Evolutionary conservation across 2,329 filamentous ascomycete species (phyloP), one percentile per base, ranked within the genome.

Genomic region (Aspergillus sp.): DNA sequence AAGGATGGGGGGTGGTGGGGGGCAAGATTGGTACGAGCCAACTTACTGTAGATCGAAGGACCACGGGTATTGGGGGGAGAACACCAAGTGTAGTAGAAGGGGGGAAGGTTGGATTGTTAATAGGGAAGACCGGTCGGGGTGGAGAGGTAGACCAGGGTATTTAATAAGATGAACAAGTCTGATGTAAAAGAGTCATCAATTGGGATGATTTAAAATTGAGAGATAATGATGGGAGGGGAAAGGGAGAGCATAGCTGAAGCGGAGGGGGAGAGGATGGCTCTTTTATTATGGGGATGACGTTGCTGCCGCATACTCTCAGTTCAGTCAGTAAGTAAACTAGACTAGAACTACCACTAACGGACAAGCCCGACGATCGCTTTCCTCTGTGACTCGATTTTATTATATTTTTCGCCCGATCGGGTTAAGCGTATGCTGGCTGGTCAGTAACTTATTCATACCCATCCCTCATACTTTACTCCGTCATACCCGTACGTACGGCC

Each of bases 41-140:
- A 57, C 57, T 48, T 59, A 59, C 57, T 59, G 44, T 58, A 53
- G 27, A 56, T 38, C 27, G 42, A 25, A 44, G 41, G 41, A 21
- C 25, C 21, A 30, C 44, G 44, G 25, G 44, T 19, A 49, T 15
- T 49, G 23, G 44, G 19, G 19, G 10, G 10, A 3, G 42, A 25
- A 47, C 19, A 47, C 39, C 5, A 44, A 13, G 10, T 36, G 41
- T 21, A 21, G 11, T 27, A 27, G 25, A 27, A 41, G 8, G 19
- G 50, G 13, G 39, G 38, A 54, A 23, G 21, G 15, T 42, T 53
- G 30, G 13, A 25, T 21, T 25, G 32, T 10, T n/a, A 53, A 38
- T 32, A 3, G 23, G 8, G 38, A 36, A 41, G 38, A 19, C 21
- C 19, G 32, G 50, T n/a, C 15, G 23, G 36, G 25, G n/a, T n/a